These are phyloP conservation scores for Conoideocrella luteorostrata DNA, from an alignment of 2,329 filamentous ascomycete genomes.

Conservation along the genomic window DNA sequence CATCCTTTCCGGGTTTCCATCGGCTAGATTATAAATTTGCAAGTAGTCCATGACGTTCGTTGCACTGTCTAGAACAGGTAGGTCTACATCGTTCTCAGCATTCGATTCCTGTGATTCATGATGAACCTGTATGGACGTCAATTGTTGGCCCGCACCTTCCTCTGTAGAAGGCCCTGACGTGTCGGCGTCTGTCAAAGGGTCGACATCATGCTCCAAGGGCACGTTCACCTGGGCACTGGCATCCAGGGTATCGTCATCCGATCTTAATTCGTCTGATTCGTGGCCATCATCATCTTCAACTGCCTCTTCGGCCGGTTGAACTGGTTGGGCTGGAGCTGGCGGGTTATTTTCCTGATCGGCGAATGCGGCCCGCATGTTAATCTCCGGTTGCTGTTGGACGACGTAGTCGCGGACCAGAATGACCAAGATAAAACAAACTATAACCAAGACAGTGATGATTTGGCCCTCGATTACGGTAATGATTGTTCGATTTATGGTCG, in stretches of 20 bases:
- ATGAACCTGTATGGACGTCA: neutral
- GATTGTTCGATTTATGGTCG: conserved; percentile 68
- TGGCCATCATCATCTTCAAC: conserved; percentile 11
- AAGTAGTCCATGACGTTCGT: conserved; percentile 30
- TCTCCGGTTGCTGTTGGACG: conserved; percentile 91
- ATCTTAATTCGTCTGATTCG: conserved; percentile 22
- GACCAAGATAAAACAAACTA: conserved; percentile 91
- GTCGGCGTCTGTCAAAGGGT: neutral
- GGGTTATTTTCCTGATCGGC: conserved; percentile 36
- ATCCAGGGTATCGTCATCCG: conserved; percentile 27
- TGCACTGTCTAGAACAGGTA: conserved; percentile 10
- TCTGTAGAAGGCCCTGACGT: neutral
- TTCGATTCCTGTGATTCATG: neutral
- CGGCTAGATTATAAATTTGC: conserved; percentile 52
- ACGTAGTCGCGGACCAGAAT: conserved; percentile 97
- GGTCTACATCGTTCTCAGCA: neutral
- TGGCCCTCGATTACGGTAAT: conserved; percentile 87
- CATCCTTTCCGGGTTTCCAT: conserved; percentile 53
- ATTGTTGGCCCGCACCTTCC: neutral
- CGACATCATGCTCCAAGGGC: neutral
- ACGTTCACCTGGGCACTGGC: conserved; percentile 14
- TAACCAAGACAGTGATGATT: conserved; percentile 84
- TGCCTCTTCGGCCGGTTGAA: conserved; percentile 15
- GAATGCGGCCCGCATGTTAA: conserved; percentile 70
- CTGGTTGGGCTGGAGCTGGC: conserved; percentile 9